A percentile compares a stretch with the other conserved stretches of the same genome.
Conservation (phyloP, 768 basidiomycete genomes). For the Rubroboletus satanas region DNA sequence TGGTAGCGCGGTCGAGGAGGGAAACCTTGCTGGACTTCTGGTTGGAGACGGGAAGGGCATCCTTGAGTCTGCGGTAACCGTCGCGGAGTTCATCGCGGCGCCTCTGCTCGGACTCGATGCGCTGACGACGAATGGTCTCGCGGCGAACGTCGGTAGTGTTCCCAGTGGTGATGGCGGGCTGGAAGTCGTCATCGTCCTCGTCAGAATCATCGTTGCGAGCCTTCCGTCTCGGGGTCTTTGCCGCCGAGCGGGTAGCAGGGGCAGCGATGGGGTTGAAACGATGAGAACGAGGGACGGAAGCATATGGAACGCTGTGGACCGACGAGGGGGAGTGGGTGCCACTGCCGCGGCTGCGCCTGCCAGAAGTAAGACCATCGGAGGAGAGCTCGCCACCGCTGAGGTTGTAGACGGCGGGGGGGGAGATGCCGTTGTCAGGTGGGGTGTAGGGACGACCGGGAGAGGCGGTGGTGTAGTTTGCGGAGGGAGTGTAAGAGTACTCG, state of each 20-base stretch:
- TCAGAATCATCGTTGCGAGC: slow-evolving; percentile 63
- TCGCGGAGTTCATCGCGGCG: slow-evolving; percentile 91
- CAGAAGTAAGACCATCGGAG: slow-evolving; percentile 66
- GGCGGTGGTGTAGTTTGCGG: slow-evolving; percentile 49
- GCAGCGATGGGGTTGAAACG: slow-evolving; percentile 72
- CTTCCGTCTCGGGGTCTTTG: slow-evolving; percentile 47
- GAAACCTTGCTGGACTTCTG: slow-evolving; percentile 93
- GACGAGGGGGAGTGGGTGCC: slow-evolving; percentile 52
- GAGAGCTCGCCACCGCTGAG: slow-evolving; percentile 68
- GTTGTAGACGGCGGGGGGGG: slow-evolving; percentile 69
- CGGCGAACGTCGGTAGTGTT: slow-evolving; percentile 66
- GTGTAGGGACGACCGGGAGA: slow-evolving; percentile 62
- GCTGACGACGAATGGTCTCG: slow-evolving; percentile 87
- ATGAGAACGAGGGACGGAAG: slow-evolving; percentile 68
- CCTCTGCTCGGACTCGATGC: slow-evolving; percentile 91
- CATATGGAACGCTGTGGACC: slow-evolving; percentile 47
- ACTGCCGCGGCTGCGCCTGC: slow-evolving; percentile 67
- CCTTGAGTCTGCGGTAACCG: slow-evolving; percentile 87
- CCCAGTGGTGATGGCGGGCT: slow-evolving; percentile 43
- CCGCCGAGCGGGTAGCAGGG: slow-evolving; percentile 49
- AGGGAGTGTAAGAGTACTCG: slow-evolving; percentile 58
- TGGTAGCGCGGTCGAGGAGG: slow-evolving; percentile 82
- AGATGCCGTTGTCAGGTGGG: slow-evolving; percentile 64
- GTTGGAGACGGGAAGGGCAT: slow-evolving; percentile 83
- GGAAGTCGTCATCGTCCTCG: slow-evolving; percentile 74